Base-by-base conservation (phyloP, 208 protist species). In the Wallacemonas sp. region DNA sequence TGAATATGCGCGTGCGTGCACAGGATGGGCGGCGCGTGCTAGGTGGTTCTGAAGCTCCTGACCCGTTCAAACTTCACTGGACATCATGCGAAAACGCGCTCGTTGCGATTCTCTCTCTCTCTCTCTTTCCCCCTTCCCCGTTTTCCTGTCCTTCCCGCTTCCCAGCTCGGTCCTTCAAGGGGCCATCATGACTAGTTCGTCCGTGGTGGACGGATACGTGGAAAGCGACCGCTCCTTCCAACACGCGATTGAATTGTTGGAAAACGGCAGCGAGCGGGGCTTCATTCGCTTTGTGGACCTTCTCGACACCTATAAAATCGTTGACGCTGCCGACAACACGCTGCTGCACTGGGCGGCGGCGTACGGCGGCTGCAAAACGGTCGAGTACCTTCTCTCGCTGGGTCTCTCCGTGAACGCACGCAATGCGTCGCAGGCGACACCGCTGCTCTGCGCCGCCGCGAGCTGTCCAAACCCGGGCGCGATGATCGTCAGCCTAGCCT, bases 271-370 rank as follows among this genome's bases (percentile, higher is more conserved):
- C 28, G 72, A 85, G 1, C 31, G 61, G 8, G 57, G 18, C 2
- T 82, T 94, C 57, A 38, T 71, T 8, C 77, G 82, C 3, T 91
- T 75, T 57, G 42, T 82, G 4, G 76, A 89, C 20, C 39, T 81
- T 8, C 88, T 75, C 44, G 79, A 89, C 32, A 72, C 79, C 48
- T 44, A 89, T 7, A 63, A 80, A 52, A 52, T 83, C 29, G 44
- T 64, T n/a, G 84, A 92, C 36, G 61, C 54, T 0, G 50, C 44
- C 5, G 66, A 77, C 7, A 95, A 95, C 57, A 85, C 75, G 12
- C 54, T 91, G 20, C 69, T 95, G 26, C 89, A 95, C 65, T 92
- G 86, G 82, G 84, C 82, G 1, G 76, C 82, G 0, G 59, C 77
- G 5, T 38, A 90, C 1, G 86, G 86, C 12, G 72, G 82, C 59